Evolutionary conservation across 352 stramenopile species (phyloP), one percentile per base, ranked within the genome.

Genomic region (Pythium apleroticum): DNA sequence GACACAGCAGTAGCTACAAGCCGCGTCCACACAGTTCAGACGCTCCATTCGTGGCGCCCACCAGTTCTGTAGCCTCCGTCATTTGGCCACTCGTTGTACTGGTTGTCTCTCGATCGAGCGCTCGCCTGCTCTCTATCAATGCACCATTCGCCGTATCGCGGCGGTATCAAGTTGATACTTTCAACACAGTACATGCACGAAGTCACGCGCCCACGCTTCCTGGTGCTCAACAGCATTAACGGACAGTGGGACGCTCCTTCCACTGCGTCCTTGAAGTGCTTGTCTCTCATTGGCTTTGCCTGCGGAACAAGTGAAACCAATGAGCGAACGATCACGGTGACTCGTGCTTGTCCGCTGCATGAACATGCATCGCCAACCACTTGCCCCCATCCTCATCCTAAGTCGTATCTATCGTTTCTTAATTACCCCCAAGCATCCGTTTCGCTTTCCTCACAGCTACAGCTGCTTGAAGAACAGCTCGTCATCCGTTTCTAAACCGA

Each of bases 351-450:
- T 28, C 17, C 43, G 43, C 43, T 27, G 43, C n/a, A 50, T 50
- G 43, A 28, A 28, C 43, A 50, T 28, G 43, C 5, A 24, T n/a
- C 14, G 5, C 12, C 8, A 11, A 35, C 5, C 17, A 24, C 39
- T 8, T 10, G 17, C 6, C 39, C 8, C 39, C 39, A 3, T 50
- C 43, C 43, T 46, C 39, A 28, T 9, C 43, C 43, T 50, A n/a
- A 50, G 39, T 17, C n/a, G 43, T 28, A 28, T 50, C 43, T 50
- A 50, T 15, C 43, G 43, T 50, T 28, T 50, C 43, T 50, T 50
- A 5, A 14, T 4, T 50, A 5, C 7, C 20, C 43, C 19, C 20
- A 3, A 28, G 7, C 19, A 24, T 25, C 19, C 6, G 35, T 41
- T 41, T 41, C 33, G 3, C 14, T 19, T 17, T 4, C 12, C 10